Base-by-base conservation (phyloP, 1,139 yeast species). In the Suhomyces bokatorum region DNA sequence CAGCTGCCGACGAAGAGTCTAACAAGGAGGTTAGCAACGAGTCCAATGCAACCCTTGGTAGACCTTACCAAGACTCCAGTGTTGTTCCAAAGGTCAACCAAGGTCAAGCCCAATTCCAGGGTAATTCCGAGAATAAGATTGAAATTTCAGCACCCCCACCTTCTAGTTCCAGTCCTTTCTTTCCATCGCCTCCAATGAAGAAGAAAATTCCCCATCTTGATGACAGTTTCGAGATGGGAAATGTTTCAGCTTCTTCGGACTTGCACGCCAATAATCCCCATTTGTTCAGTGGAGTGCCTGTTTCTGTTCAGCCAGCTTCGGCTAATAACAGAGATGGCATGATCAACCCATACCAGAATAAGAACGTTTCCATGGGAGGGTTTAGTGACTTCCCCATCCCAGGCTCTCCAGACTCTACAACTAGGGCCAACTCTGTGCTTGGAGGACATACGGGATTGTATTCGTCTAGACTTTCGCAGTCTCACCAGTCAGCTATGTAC, bases 301-400 rank as follows among this genome's bases (percentile, higher is more conserved):
- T 34, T 13, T 34, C 36, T 3, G 36, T 34, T 6, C 36, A 34
- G 6, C 38, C 38, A 14, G 38, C 30, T 3, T 27, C 24, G 12
- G 16, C 27, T 27, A 22, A 31, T 8, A 16, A 45, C 12, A 51
- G 48, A 32, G 59, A 57, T 16, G 49, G 66, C 1, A 54, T 59
- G 55, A 63, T 64, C 48, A 56, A 63, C 37, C 67, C 72, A 2
- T 67, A 62, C 46, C 68, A 64, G 42, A 48, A 46, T 10, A 49
- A 53, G 39, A 46, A 55, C 26, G 48, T 58, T 5, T 60, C 54
- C 5, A 61, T 59, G 47, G 67, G 63, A 28, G 61, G 68, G 4
- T 66, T 73, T 42, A 73, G 70, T 28, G 74, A 66, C 32, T 74
- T 73, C 53, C 73, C 79, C 3, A 73, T 74, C 24, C 79, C 79